Base-by-base conservation (phyloP, 2,329 filamentous ascomycete species). In the Aspergillaceae sp. region DNA sequence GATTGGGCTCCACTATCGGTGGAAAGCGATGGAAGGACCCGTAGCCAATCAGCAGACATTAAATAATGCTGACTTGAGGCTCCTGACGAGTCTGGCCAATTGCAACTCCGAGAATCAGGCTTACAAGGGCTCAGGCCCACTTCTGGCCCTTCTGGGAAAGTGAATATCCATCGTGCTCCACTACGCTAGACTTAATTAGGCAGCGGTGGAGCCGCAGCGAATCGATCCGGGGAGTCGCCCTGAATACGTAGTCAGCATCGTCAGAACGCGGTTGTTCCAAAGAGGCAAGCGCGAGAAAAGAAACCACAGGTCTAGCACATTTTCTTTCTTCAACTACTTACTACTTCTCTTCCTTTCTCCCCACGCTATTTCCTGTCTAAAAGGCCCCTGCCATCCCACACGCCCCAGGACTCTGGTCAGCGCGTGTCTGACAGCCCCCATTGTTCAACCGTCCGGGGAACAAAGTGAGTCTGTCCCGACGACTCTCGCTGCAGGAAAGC, bases 171-270 rank as follows among this genome's bases (percentile, higher is more conserved):
- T 43, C 47, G 19, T 45, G 50, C 41, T 51, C 51, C 48, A 47
- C 32, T 29, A 11, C 36, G 40, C 59, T 63, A 63, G 53, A 47
- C 59, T 53, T 28, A 38, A 57, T 54, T 40, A 48, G 55, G 59
- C 33, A 43, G 41, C 46, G 52, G 59, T 64, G 62, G 62, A 58
- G 55, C 49, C 29, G 37, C 37, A 48, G 47, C 50, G 47, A 51
- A 54, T 51, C 50, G 53, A 63, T 64, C 59, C 55, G 55, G 60
- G 56, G 60, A 49, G 50, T 44, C 44, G 27, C 40, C 34, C 34
- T 36, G 34, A 36, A n/a, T 36, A n/a, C 34, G 19, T 19, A 19
- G 19, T 19, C 19, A 19, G 19, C 19, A 19, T 19, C 19, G 19
- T 2, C 19, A 19, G 19, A 19, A 19, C 19, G 19, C 19, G 19